Evolutionary conservation across 352 stramenopile genomes (phyloP).

Genomic region (Phytopythium vexans): DNA sequence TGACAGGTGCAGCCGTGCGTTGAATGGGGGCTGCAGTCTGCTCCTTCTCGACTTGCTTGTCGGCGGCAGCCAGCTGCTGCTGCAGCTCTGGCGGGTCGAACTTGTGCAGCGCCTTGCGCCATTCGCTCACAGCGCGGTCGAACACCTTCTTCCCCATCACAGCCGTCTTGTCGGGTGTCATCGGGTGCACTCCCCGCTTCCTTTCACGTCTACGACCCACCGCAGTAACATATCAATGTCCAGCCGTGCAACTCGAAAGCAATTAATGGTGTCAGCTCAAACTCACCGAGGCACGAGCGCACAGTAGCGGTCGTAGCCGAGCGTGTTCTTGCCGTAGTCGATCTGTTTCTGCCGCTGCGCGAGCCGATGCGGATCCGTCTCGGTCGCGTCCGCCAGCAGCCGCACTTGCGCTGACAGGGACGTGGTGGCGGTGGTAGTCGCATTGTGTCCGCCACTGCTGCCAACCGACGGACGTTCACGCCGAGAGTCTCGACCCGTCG

Average conservation of each 20-base stretch:
- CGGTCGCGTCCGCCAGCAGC: slow-evolving; percentile 55
- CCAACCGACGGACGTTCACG: no score
- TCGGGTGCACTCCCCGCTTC: slow-evolving; percentile 29
- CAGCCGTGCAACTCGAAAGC: background rate
- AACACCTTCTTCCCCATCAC: slow-evolving; percentile 82
- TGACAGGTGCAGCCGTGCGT: background rate
- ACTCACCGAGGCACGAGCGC: slow-evolving; percentile 50
- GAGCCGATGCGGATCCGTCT: slow-evolving; percentile 77
- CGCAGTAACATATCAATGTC: background rate
- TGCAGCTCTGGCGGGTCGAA: slow-evolving; percentile 74
- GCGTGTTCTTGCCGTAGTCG: slow-evolving; percentile 91
- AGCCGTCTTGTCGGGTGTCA: slow-evolving; percentile 78
- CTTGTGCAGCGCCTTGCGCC: slow-evolving; percentile 76
- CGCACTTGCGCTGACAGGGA: slow-evolving; percentile 16
- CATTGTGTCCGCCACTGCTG: background rate
- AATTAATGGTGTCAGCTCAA: no score
- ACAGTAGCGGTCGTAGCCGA: slow-evolving; percentile 88
- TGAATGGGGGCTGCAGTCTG: background rate
- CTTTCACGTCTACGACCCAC: background rate
- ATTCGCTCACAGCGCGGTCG: slow-evolving; percentile 72
- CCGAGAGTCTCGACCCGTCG: no score
- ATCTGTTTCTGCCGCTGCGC: slow-evolving; percentile 92
- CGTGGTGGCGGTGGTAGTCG: background rate
- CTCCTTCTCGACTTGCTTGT: background rate
- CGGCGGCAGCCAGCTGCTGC: slow-evolving; percentile 4